Evolutionary conservation across 192 early-diverging fungal genomes (phyloP).

Genomic region (Rhizophagus prolifer): DNA sequence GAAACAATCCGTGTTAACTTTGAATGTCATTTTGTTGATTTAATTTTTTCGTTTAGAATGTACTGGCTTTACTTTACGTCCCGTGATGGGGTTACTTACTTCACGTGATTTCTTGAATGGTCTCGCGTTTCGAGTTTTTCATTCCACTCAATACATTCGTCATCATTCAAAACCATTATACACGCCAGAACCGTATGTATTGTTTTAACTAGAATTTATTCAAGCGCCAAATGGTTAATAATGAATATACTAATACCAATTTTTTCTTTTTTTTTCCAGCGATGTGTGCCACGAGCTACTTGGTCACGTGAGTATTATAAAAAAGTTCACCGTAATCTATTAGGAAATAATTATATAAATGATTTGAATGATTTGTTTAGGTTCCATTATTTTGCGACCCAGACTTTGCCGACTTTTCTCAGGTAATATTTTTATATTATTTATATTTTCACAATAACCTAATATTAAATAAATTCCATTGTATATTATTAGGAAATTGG

Average conservation of each 20-base stretch:
- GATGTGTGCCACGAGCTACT: slow-evolving; percentile 96
- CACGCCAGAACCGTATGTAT: slow-evolving; percentile 76
- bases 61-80: slow-evolving; percentile 92
- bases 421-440: slow-evolving; percentile 37
- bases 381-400: slow-evolving; percentile 73
- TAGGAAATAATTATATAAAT: not conserved
- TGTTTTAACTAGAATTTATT: not conserved
- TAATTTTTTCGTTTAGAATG: slow-evolving; percentile 51
- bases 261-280: not conserved
- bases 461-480: not conserved
- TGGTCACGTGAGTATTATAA: slow-evolving; percentile 70
- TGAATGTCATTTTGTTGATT: not conserved
- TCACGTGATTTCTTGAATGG: slow-evolving; percentile 94
- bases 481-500: slow-evolving; percentile 68
- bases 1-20: not conserved
- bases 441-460: not conserved
- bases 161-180: slow-evolving; percentile 89
- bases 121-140: slow-evolving; percentile 96
- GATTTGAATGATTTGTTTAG: not conserved
- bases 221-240: no score
- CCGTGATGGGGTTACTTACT: slow-evolving; percentile 91
- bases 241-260: not conserved
- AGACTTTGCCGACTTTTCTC: slow-evolving; percentile 91
- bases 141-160: slow-evolving; percentile 96
- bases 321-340: not conserved